phyloP scores from a whole-genome alignment of 2,329 filamentous ascomycete genomes.

The Bertia moriformis region DNA sequence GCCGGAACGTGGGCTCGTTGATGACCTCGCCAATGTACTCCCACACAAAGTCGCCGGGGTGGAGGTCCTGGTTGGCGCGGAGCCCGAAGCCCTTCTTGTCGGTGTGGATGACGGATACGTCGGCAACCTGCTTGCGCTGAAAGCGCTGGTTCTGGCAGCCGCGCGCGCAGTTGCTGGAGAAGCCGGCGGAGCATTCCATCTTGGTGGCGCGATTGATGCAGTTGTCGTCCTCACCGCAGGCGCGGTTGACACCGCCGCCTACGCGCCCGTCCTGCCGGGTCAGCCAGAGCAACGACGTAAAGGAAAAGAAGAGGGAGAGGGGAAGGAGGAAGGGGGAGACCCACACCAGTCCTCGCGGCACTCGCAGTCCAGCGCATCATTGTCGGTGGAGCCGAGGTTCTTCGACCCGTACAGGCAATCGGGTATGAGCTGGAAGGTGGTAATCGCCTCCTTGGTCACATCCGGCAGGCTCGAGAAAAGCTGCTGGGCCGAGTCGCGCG shows the following conservation, averaged over 20 bases:
- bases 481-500: constrained; percentile 43
- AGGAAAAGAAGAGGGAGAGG: constrained; percentile 4
- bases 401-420: constrained; percentile 87
- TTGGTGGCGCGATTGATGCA: constrained; percentile 98
- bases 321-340: constrained; percentile 10
- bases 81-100: constrained; percentile 95
- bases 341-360: constrained; percentile 87
- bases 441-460: constrained; percentile 60
- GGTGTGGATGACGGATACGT: constrained; percentile 90
- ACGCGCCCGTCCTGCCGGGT: too few species aligned
- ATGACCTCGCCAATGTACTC: constrained; percentile 99
- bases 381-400: constrained; percentile 77
- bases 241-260: constrained; percentile 58
- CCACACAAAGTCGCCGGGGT: constrained; percentile 81
- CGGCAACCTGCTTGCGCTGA: constrained; percentile 73
- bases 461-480: constrained; percentile 67
- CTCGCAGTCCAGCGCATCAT: constrained; percentile 77
- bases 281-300: too few species aligned
- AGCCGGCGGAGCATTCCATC: constrained; percentile 76
- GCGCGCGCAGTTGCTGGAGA: constrained; percentile 72
- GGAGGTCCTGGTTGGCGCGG: constrained; percentile 63
- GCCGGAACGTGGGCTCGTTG: constrained; percentile 76
- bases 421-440: constrained; percentile 66
- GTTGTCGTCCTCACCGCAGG: constrained; percentile 89
- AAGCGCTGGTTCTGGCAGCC: constrained; percentile 92